Evolutionary conservation across 139 green algal genomes (phyloP).

Genomic region (Tetradesmus obliquus): DNA sequence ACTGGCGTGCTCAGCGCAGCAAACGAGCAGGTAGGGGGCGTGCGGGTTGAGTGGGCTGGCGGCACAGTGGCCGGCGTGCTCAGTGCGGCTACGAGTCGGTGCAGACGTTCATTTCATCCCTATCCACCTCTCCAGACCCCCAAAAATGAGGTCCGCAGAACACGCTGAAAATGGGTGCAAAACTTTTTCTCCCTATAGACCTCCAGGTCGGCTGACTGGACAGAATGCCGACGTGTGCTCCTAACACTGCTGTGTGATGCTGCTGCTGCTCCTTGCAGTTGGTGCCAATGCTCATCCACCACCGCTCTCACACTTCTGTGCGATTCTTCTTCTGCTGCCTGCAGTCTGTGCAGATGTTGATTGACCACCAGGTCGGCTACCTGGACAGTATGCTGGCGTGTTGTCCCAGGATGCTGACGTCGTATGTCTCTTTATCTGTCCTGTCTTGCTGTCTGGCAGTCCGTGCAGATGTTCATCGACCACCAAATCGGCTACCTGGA

Average conservation of each 20-base stretch:
- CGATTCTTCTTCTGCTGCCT: no score
- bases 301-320: no score
- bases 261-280: no score
- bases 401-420: conserved; percentile 46
- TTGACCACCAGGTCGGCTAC: conserved; percentile 93
- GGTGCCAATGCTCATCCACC: no score
- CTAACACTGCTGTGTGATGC: no score
- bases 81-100: conserved; percentile 86
- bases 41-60: conserved; percentile 64
- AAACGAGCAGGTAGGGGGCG: conserved; percentile 88
- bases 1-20: conserved; percentile 97
- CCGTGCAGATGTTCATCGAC: conserved; percentile 98
- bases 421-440: background rate
- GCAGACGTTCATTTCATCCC: background rate
- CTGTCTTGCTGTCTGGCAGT: conserved; percentile 50
- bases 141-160: no score
- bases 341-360: conserved; percentile 96
- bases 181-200: no score
- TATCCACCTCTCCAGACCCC: no score
- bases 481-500: conserved; percentile 95
- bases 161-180: no score
- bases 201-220: no score
- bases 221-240: no score
- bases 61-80: conserved; percentile 99
- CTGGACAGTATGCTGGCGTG: conserved; percentile 86